Percentiles rank a stretch among this genome's conserved stretches.
These are phyloP conservation scores for Trichomonascus vanleenenianus DNA, from an alignment of 805 yeast species.

Conservation along the genomic window DNA sequence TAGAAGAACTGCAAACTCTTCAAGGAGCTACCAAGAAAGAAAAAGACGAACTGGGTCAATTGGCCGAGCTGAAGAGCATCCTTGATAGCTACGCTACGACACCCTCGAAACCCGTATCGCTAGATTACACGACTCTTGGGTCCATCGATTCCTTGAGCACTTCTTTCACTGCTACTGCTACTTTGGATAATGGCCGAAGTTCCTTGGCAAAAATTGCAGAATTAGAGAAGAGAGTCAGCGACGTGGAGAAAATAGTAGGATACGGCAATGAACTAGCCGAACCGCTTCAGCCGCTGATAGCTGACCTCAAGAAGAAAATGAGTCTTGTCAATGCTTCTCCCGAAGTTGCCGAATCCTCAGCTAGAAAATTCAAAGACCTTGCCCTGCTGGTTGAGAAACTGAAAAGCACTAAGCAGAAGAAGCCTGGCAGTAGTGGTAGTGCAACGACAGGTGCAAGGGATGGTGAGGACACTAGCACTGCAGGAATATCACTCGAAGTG, in stretches of 20 bases:
- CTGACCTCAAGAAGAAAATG: slow-evolving; percentile 9
- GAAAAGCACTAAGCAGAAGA: neutral
- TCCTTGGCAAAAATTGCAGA: slow-evolving; percentile 5
- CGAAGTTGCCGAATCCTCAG: slow-evolving; percentile 4
- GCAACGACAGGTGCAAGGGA: neutral
- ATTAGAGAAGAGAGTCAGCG: slow-evolving; percentile 23
- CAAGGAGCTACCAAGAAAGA: neutral
- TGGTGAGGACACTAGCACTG: neutral
- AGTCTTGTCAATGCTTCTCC: slow-evolving; percentile 12
- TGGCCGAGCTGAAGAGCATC: neutral
- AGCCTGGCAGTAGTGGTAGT: too few species aligned
- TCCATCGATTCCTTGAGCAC: too few species aligned
- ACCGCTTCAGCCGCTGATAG: slow-evolving; percentile 1
- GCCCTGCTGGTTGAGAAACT: slow-evolving; percentile 3
- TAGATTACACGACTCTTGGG: too few species aligned
- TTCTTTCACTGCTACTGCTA: too few species aligned
- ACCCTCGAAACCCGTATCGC: too few species aligned
- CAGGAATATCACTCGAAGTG: neutral
- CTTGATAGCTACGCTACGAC: neutral
- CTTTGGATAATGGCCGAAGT: too few species aligned
- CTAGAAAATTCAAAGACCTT: slow-evolving; percentile 10
- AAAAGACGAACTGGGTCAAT: neutral
- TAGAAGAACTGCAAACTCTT: slow-evolving; percentile 12
- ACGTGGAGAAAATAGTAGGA: slow-evolving; percentile 19
- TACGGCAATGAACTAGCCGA: too few species aligned